A percentile compares a stretch with the other conserved stretches of the same genome.
These are phyloP conservation scores for Suhomyces emberorum DNA, from an alignment of 805 yeast genomes.

Conservation along the genomic window DNA sequence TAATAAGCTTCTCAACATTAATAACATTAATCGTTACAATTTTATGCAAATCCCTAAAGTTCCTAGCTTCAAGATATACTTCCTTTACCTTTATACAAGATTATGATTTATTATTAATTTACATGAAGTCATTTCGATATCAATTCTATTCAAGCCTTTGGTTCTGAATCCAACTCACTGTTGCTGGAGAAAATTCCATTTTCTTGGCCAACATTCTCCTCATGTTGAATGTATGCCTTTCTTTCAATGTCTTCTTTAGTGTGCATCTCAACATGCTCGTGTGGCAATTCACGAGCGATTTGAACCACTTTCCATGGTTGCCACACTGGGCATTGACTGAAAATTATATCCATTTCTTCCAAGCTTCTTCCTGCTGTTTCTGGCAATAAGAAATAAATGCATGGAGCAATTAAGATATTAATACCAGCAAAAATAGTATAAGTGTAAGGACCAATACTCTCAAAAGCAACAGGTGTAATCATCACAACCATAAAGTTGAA, in stretches of 20 bases:
- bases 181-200: too few species aligned
- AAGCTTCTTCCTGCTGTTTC: conserved; percentile 75
- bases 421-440: conserved; percentile 67
- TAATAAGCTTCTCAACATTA: too few species aligned
- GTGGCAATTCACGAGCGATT: conserved; percentile 25
- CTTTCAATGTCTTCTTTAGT: conserved; percentile 4
- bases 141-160: too few species aligned
- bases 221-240: background rate
- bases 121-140: too few species aligned
- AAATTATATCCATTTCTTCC: conserved; percentile 61
- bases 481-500: conserved; percentile 57
- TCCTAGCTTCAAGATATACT: too few species aligned
- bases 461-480: conserved; percentile 56
- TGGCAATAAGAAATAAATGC: conserved; percentile 57
- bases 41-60: too few species aligned
- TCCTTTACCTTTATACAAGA: too few species aligned
- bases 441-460: conserved; percentile 54
- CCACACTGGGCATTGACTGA: conserved; percentile 21
- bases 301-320: conserved; percentile 32
- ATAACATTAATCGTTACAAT: too few species aligned
- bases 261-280: conserved; percentile 2
- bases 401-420: conserved; percentile 31
- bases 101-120: too few species aligned
- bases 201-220: background rate
- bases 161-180: too few species aligned